Evolutionary conservation across 805 yeast genomes (phyloP).

Genomic region (Saccharomycopsis malanga): DNA sequence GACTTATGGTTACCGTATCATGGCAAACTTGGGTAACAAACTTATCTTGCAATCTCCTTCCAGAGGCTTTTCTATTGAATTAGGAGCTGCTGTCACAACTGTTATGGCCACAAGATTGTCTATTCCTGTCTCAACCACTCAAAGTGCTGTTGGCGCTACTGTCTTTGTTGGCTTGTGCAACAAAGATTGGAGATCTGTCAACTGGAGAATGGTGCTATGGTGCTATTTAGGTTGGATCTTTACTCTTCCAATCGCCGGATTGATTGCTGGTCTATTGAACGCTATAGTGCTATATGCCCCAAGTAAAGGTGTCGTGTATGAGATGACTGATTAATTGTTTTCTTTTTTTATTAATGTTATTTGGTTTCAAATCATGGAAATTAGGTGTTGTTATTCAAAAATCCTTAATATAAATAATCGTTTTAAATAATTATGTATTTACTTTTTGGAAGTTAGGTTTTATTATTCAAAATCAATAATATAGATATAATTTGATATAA

Average conservation of each 20-base stretch:
- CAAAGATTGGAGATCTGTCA: conserved; percentile 52
- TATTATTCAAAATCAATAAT: too few relatives aligned
- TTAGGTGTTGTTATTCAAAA: too few relatives aligned
- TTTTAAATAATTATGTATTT: too few relatives aligned
- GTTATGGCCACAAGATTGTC: conserved; percentile 68
- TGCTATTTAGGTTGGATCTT: conserved; percentile 66
- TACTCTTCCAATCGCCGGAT: conserved; percentile 68
- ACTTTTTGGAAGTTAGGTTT: too few relatives aligned
- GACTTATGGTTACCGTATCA: conserved; percentile 66
- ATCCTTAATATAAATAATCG: too few relatives aligned
- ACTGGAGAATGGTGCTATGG: conserved; percentile 74
- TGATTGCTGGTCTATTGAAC: conserved; percentile 59
- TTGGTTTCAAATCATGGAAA: too few relatives aligned
- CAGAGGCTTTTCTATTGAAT: conserved; percentile 68
- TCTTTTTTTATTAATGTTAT: too few relatives aligned
- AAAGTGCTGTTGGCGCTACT: conserved; percentile 72
- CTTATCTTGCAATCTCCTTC: conserved; percentile 71
- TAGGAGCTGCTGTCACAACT: conserved; percentile 71
- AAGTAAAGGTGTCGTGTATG: conserved; percentile 32
- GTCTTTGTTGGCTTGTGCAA: conserved; percentile 72
- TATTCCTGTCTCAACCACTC: conserved; percentile 74
- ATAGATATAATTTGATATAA: too few relatives aligned
- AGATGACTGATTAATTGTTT: too few relatives aligned
- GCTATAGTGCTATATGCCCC: conserved; percentile 65
- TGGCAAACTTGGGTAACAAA: conserved; percentile 66